A percentile compares a stretch with the other conserved stretches of the same genome.
Evolutionary conservation across 345 rosid species (phyloP).

Genomic region (Conringia planisiliqua): DNA sequence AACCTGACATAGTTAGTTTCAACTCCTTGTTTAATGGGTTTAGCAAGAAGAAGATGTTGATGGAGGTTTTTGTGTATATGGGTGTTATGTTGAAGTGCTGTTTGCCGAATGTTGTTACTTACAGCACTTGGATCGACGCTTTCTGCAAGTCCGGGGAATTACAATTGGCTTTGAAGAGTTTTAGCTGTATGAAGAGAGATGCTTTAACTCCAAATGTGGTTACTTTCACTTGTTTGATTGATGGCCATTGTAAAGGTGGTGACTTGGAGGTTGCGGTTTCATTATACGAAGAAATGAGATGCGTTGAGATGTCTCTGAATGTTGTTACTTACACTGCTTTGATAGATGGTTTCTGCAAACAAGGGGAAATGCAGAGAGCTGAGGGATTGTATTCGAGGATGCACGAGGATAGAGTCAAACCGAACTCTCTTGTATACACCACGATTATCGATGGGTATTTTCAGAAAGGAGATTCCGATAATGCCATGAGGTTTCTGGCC

Average conservation of each 20-base stretch:
- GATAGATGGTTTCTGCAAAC: slow-evolving; percentile 43
- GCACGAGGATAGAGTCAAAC: slow-evolving; percentile 27
- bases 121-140: slow-evolving; percentile 40
- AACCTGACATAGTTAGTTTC: slow-evolving; percentile 43
- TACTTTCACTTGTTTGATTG: slow-evolving; percentile 46
- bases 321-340: slow-evolving; percentile 36
- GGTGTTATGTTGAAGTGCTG: slow-evolving; percentile 43
- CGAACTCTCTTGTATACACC: slow-evolving; percentile 37
- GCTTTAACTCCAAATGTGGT: slow-evolving; percentile 38
- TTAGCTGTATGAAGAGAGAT: slow-evolving; percentile 38
- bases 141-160: slow-evolving; percentile 40
- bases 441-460: slow-evolving; percentile 39
- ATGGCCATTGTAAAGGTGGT: slow-evolving; percentile 41
- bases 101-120: slow-evolving; percentile 43
- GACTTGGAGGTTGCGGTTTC: slow-evolving; percentile 35
- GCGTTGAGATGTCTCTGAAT: slow-evolving; percentile 27
- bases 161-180: slow-evolving; percentile 25
- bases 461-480: slow-evolving; percentile 31
- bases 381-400: slow-evolving; percentile 30
- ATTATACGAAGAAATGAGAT: slow-evolving; percentile 37
- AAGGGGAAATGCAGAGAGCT: slow-evolving; percentile 38
- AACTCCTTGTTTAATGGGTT: slow-evolving; percentile 47
- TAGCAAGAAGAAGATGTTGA: slow-evolving; percentile 36
- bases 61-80: slow-evolving; percentile 39
- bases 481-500: slow-evolving; percentile 36